A percentile compares a stretch with the other conserved stretches of the same genome.
phyloP scores from a whole-genome alignment of 2,329 filamentous ascomycete genomes.

The Neonectria coccinea region DNA sequence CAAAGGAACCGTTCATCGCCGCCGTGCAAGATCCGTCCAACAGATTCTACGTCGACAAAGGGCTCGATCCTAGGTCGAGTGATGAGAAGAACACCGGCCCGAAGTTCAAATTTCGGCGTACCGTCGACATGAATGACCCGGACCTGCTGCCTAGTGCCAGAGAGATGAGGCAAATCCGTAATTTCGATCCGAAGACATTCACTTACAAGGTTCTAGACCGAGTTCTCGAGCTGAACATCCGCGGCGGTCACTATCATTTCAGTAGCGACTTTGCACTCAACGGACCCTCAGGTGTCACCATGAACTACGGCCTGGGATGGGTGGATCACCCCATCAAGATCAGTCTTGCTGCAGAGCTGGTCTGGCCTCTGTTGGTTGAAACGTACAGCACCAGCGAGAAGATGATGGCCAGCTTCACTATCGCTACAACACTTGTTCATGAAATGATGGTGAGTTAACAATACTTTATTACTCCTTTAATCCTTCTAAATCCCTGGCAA shows the following conservation, averaged over 20 bases:
- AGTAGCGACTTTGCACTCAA: neutral
- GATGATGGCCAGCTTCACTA: constrained; percentile 35
- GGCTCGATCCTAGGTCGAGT: constrained; percentile 15
- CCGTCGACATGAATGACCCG: constrained; percentile 12
- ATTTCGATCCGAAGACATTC: constrained; percentile 11
- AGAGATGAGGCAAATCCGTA: constrained; percentile 6
- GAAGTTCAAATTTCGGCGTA: constrained; percentile 26
- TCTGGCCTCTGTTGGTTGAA: constrained; percentile 43
- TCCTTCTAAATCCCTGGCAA: neutral
- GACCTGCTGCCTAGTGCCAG: constrained; percentile 18
- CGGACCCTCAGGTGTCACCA: neutral
- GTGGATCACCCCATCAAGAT: constrained; percentile 12
- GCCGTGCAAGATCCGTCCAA: constrained; percentile 44
- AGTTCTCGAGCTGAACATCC: constrained; percentile 23
- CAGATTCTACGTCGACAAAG: constrained; percentile 30
- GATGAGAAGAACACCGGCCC: neutral
- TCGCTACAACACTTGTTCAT: constrained; percentile 43
- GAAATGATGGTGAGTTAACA: constrained; percentile 46
- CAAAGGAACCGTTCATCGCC: constrained; percentile 36
- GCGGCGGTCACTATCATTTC: constrained; percentile 30
- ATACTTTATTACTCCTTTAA: too few species aligned
- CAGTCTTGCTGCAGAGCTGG: constrained; percentile 32
- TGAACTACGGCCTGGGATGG: neutral
- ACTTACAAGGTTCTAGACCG: constrained; percentile 16
- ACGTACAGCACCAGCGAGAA: constrained; percentile 44